Evolutionary conservation across 1,284 basidiomycete species (phyloP).

Genomic region (Puccinia triticina): DNA sequence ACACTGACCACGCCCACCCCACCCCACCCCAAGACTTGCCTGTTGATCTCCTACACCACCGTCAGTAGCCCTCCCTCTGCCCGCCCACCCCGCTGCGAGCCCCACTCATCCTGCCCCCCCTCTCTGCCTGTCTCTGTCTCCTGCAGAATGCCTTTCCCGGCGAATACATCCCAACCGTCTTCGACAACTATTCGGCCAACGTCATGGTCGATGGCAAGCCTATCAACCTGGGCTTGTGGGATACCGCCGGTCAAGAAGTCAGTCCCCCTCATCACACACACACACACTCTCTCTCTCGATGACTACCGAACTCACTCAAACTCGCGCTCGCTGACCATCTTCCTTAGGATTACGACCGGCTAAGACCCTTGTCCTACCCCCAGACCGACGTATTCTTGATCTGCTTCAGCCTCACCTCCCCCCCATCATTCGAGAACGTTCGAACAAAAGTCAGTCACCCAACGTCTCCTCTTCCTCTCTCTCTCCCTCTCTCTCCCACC

Average conservation of each 20-base stretch:
- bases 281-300: background rate
- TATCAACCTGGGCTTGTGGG: constrained; percentile 94
- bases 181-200: constrained; percentile 87
- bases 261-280: constrained; percentile 50
- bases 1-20: background rate
- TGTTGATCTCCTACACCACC: constrained; percentile 61
- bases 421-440: constrained; percentile 97
- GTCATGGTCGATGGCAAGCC: constrained; percentile 99
- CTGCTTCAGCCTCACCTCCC: constrained; percentile 64
- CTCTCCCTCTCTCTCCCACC: constrained; percentile 3
- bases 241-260: constrained; percentile 97
- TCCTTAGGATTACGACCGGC: constrained; percentile 78
- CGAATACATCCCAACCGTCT: constrained; percentile 94
- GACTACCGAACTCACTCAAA: background rate
- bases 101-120: constrained; percentile 52
- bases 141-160: constrained; percentile 62
- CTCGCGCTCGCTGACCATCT: constrained; percentile 22
- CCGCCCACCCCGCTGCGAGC: constrained; percentile 49
- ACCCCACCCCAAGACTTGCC: constrained; percentile 56
- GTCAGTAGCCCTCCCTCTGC: constrained; percentile 37
- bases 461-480: constrained; percentile 40
- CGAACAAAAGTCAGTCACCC: constrained; percentile 77
- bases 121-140: constrained; percentile 42
- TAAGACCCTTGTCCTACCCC: constrained; percentile 95
- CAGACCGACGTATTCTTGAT: constrained; percentile 99